phyloP scores from a whole-genome alignment of 129 eudicot species.

The Scalesia atractyloides region DNA sequence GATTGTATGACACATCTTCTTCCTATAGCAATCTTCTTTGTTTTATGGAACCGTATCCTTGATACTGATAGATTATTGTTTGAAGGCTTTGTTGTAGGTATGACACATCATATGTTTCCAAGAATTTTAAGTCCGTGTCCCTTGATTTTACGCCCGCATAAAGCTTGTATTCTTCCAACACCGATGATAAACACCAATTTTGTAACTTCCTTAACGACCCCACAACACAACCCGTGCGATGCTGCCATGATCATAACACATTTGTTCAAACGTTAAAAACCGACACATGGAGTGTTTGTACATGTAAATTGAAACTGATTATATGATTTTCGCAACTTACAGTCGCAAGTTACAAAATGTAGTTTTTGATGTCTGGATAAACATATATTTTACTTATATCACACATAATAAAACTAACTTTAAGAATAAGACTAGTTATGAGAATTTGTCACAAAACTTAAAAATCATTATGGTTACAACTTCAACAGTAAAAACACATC shows the following conservation, averaged over 20 bases:
- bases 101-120: slow-evolving; percentile 47
- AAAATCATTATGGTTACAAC: not conserved
- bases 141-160: slow-evolving; percentile 56
- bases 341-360: no score
- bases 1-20: slow-evolving; percentile 40
- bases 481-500: not conserved
- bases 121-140: slow-evolving; percentile 43
- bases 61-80: slow-evolving; percentile 51
- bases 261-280: not conserved
- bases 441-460: not conserved
- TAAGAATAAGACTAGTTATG: no score
- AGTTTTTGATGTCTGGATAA: not conserved
- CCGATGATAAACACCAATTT: slow-evolving; percentile 61
- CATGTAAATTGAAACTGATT: not conserved
- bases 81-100: slow-evolving; percentile 50
- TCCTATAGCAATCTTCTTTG: slow-evolving; percentile 44
- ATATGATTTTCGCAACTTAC: not conserved
- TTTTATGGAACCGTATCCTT: slow-evolving; percentile 52
- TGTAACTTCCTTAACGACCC: slow-evolving; percentile 64
- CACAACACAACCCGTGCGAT: slow-evolving; percentile 72
- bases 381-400: no score
- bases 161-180: slow-evolving; percentile 60
- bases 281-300: not conserved
- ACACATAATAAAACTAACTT: no score
- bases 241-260: slow-evolving; percentile 40